These are phyloP conservation scores for Porodaedalea pini DNA, from an alignment of 1,284 basidiomycete species.

Conservation along the genomic window DNA sequence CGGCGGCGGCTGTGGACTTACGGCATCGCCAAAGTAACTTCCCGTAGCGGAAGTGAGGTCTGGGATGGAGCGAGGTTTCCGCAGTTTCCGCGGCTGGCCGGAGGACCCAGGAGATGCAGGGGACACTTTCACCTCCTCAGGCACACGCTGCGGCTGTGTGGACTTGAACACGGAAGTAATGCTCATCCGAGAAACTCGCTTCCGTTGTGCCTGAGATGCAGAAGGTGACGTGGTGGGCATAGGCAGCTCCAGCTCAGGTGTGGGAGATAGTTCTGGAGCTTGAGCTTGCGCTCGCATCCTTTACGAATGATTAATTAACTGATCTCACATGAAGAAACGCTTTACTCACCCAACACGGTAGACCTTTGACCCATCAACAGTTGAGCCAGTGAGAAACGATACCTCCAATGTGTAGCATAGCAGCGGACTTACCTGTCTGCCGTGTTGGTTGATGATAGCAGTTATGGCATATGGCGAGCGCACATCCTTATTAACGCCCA, in stretches of 20 bases:
- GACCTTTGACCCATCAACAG: conserved; percentile 37
- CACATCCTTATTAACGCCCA: conserved; percentile 60
- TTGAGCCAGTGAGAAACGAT: not conserved
- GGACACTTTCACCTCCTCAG: conserved; percentile 25
- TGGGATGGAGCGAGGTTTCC: conserved; percentile 69
- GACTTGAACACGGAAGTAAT: conserved; percentile 58
- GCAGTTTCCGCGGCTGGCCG: conserved; percentile 44
- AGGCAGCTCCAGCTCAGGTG: conserved; percentile 12
- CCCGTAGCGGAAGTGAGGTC: conserved; percentile 41
- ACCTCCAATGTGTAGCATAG: not conserved
- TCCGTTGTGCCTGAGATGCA: conserved; percentile 30
- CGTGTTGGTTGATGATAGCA: conserved; percentile 73
- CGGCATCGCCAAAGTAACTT: conserved; percentile 18
- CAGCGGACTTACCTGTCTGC: conserved; percentile 39
- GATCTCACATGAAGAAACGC: not conserved
- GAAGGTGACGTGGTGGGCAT: conserved; percentile 20
- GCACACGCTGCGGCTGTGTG: conserved; percentile 37
- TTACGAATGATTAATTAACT: conserved; percentile 1
- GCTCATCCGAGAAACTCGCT: conserved; percentile 63
- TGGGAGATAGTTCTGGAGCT: conserved; percentile 10
- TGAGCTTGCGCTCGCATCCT: conserved; percentile 12
- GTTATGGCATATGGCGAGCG: conserved; percentile 77
- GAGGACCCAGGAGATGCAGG: conserved; percentile 24
- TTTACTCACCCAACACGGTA: conserved; percentile 66
- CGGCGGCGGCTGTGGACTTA: conserved; percentile 26